Evolutionary conservation across 2,329 filamentous ascomycete genomes (phyloP), one percentile per base, ranked within the genome.

Genomic region (Pseudocercospora eumusae): DNA sequence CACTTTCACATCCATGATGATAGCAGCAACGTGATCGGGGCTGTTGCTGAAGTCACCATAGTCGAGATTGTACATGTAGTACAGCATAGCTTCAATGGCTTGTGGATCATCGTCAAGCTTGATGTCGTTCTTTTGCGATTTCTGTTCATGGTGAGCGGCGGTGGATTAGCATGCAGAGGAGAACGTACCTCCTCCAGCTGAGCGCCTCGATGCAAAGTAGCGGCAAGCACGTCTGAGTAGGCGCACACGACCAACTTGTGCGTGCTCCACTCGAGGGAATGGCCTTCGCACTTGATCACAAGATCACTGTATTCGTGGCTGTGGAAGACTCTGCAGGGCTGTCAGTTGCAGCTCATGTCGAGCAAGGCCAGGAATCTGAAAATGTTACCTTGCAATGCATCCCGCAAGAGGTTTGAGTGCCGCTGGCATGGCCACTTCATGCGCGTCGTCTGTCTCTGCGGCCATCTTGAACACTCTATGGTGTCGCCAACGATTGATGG

Each of bases 231-330:
- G 42, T 45, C 42, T 9, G 42, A 45, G 9, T 45, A 23, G n/a
- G 42, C 42, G 42, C 70, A 71, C 6, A 71, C 44, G 15, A 69
- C 47, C 0, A 56, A 44, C 42, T 66, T 68, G 63, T 71, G 67
- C 2, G 68, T 66, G 11, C 60, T 58, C 59, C 64, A 68, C 15
- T 40, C 56, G 31, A 4, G 11, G 11, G 31, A 15, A 15, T 61
- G 59, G 8, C 52, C 52, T 7, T 64, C 62, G 42, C 64, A 66
- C 10, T 42, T 57, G 58, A 71, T 60, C n/a, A 57, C 63, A 4
- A 71, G 57, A 28, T 71, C 68, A n/a, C 8, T 20, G 18, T 20
- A 45, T 23, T 45, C 18, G 18, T 45, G n/a, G 42, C 11, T 33
- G 3, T 33, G 31, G 5, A 33, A 33, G 31, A 33, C 11, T 33